These are phyloP conservation scores for Candida alai DNA, from an alignment of 805 yeast genomes.

Conservation along the genomic window DNA sequence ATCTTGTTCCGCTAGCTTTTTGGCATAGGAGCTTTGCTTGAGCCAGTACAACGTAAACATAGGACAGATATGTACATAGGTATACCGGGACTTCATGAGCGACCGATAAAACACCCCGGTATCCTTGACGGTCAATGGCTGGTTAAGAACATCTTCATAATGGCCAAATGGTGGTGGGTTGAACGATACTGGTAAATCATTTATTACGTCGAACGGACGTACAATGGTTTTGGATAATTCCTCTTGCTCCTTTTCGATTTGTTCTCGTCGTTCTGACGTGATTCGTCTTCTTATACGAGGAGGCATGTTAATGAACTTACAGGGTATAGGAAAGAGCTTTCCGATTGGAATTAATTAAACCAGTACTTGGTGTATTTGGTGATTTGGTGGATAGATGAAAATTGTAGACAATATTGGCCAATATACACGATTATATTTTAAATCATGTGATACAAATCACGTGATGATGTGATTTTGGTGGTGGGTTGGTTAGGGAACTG, in stretches of 20 bases:
- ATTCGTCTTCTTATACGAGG: slow-evolving; percentile 44
- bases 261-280: slow-evolving; percentile 38
- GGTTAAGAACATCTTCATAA: slow-evolving; percentile 47
- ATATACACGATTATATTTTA: too few relatives aligned
- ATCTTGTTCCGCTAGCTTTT: slow-evolving; percentile 36
- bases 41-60: slow-evolving; percentile 83
- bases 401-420: too few relatives aligned
- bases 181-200: slow-evolving; percentile 64
- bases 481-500: too few relatives aligned
- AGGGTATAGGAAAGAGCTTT: too few relatives aligned
- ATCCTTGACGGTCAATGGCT: slow-evolving; percentile 68
- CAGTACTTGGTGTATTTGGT: too few relatives aligned
- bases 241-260: slow-evolving; percentile 40
- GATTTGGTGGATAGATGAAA: slow-evolving; percentile 2
- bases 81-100: slow-evolving; percentile 64
- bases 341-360: too few relatives aligned
- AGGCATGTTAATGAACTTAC: slow-evolving; percentile 22
- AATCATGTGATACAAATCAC: too few relatives aligned
- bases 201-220: slow-evolving; percentile 63
- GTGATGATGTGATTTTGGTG: too few relatives aligned
- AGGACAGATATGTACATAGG: slow-evolving; percentile 53
- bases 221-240: slow-evolving; percentile 32
- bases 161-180: slow-evolving; percentile 59
- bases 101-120: slow-evolving; percentile 71
- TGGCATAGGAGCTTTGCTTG: slow-evolving; percentile 57